Evolutionary conservation across 2,329 filamentous ascomycete genomes (phyloP).

Genomic region (Blumeria graminis): DNA sequence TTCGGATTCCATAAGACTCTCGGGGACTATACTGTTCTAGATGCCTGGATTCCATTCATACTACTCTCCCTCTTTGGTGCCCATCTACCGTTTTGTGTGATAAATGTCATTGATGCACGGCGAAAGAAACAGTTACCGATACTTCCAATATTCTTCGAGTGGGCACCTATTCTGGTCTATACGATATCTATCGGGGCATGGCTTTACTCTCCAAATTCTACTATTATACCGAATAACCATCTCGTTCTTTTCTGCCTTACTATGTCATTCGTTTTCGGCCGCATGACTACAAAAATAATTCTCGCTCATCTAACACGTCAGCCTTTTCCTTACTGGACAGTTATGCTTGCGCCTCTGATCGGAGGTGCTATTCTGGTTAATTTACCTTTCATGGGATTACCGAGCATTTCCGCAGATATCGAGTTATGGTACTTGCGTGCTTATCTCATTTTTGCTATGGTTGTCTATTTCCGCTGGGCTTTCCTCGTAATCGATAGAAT

Average conservation of each 20-base stretch:
- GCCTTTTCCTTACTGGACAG: constrained; percentile 90
- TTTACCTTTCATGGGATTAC: constrained; percentile 51
- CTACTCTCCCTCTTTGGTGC: constrained; percentile 37
- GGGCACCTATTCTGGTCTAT: constrained; percentile 75
- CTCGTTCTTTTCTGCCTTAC: constrained; percentile 80
- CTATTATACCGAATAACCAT: constrained; percentile 59
- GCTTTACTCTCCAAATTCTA: constrained; percentile 77
- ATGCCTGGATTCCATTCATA: constrained; percentile 65
- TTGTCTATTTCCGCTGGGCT: constrained; percentile 89
- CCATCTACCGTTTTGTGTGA: constrained; percentile 73
- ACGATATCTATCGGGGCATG: constrained; percentile 52
- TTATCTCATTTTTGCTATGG: constrained; percentile 59
- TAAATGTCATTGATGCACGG: constrained; percentile 62
- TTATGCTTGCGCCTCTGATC: constrained; percentile 68
- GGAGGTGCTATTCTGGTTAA: constrained; percentile 68
- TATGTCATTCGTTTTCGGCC: constrained; percentile 90
- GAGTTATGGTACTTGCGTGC: constrained; percentile 65
- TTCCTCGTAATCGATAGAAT: constrained; percentile 76
- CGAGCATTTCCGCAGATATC: constrained; percentile 34
- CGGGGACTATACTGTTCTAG: constrained; percentile 51
- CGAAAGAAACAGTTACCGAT: constrained; percentile 48
- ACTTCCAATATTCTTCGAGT: constrained; percentile 69
- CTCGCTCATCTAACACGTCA: constrained; percentile 82
- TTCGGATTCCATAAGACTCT: constrained; percentile 32
- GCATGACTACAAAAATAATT: constrained; percentile 98